Evolutionary conservation across 805 yeast species (phyloP), one percentile per base, ranked within the genome.

Genomic region (Yueomyces sp.): DNA sequence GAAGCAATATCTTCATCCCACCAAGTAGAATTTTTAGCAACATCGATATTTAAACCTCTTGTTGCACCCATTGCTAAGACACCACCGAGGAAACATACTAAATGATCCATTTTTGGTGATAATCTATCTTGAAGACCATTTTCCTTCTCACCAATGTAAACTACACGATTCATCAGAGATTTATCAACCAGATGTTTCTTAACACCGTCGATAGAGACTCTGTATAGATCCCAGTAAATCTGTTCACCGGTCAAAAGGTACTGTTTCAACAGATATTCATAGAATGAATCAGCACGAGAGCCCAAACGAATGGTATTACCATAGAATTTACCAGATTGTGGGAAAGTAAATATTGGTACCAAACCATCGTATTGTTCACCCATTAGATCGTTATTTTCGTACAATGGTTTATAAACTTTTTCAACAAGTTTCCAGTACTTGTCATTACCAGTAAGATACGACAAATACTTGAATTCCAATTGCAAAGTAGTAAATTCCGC

Each of bases 1-100:
- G 67, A 67, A 51, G 78, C 82, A 50, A 72, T 73, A 11, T 62
- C 63, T 0, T 63, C 59, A 45, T 72, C 69, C 94, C 95, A 85
- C 43, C 63, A 59, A 1, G 72, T 60, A 44, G 65, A 63, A 37
- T 68, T 64, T 46, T 74, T 68, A 3, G 90, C 94, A 11, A 69
- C 72, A 28, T 74, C 54, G 1, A 80, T 63, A 30, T 66, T 57
- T 26, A 44, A 37, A 7, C 96, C 96, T 40, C 73, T 76, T 2
- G 96, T 88, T 12, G 95, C 94, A 29, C 96, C 96, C 43, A 86
- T 64, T 1, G 95, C 92, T 47, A 88, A 72, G 48, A 84, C 70
- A 0, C 96, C 96, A 45, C 95, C 95, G 56, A 84, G 76, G 62
- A 86, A 87, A 60, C 96, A 88, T 28, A 86, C 96, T 47, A 85